Evolutionary conservation across 2,329 filamentous ascomycete species (phyloP).

Genomic region (Fusarium transvaalense): DNA sequence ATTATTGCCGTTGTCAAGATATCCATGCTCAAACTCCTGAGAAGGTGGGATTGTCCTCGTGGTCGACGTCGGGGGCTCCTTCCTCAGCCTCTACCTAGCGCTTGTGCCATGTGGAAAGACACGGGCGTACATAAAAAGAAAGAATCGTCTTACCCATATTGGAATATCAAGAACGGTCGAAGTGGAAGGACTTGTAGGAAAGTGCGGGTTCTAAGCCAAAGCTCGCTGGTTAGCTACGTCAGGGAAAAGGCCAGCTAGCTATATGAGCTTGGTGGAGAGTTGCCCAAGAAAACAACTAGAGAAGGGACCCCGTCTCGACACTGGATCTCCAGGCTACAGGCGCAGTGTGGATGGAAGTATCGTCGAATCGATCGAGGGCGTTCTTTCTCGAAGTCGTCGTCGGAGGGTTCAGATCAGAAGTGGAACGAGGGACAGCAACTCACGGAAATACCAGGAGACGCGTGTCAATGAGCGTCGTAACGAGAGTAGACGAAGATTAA

Average conservation of each 20-base stretch:
- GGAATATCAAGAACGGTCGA: constrained; percentile 56
- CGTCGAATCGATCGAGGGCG: constrained; percentile 30
- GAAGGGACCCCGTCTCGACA: constrained; percentile 15
- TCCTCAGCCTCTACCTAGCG: constrained; percentile 43
- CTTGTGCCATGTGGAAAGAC: constrained; percentile 43
- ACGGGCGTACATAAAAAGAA: constrained; percentile 49
- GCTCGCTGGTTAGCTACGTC: constrained; percentile 45
- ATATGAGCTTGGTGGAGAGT: constrained; percentile 31
- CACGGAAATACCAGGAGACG: constrained; percentile 50
- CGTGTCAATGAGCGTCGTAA: constrained; percentile 53
- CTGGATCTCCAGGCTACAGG: constrained; percentile 13
- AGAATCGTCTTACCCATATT: constrained; percentile 58
- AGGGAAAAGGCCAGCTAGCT: constrained; percentile 46
- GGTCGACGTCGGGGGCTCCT: constrained; percentile 36
- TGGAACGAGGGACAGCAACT: constrained; percentile 46
- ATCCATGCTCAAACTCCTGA: constrained; percentile 3
- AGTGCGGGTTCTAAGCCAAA: constrained; percentile 46
- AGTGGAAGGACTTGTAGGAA: constrained; percentile 49
- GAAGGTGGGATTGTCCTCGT: constrained; percentile 39
- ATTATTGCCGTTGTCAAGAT: constrained; percentile 20
- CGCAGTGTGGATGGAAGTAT: constrained; percentile 13
- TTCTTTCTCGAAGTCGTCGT: constrained; percentile 34
- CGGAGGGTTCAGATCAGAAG: constrained; percentile 27
- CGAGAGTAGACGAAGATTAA: constrained; percentile 47
- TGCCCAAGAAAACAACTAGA: constrained; percentile 13